Evolutionary conservation across 2,329 filamentous ascomycete species (phyloP).

Genomic region (Ophiosphaerella narmari): DNA sequence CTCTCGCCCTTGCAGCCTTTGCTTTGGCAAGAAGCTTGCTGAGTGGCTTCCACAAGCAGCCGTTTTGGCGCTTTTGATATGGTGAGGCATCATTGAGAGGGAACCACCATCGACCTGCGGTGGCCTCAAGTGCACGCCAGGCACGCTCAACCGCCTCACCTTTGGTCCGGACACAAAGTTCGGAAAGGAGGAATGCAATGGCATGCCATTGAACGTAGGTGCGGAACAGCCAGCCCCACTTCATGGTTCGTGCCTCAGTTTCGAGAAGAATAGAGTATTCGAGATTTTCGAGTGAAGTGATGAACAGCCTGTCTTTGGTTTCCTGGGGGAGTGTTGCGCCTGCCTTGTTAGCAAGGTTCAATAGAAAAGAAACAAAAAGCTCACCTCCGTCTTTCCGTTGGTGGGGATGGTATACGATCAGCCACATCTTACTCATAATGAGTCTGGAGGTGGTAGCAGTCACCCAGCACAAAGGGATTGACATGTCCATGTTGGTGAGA

Average conservation of each 20-base stretch:
- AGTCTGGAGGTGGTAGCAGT: constrained; percentile 70
- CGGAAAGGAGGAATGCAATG: constrained; percentile 64
- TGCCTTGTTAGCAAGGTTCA: background rate
- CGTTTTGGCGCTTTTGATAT: constrained; percentile 42
- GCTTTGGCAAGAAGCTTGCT: constrained; percentile 65
- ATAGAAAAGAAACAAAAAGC: background rate
- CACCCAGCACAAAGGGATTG: constrained; percentile 68
- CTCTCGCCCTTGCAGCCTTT: constrained; percentile 57
- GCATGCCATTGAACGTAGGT: constrained; percentile 71
- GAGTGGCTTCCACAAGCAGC: constrained; percentile 67
- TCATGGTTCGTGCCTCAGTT: constrained; percentile 63
- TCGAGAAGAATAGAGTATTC: constrained; percentile 72
- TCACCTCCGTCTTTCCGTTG: constrained; percentile 61
- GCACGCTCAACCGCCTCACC: constrained; percentile 64
- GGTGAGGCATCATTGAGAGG: constrained; percentile 29
- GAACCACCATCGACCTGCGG: constrained; percentile 50
- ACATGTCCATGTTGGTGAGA: constrained; percentile 57
- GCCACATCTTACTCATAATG: constrained; percentile 77
- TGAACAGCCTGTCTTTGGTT: constrained; percentile 70
- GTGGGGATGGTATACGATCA: constrained; percentile 76
- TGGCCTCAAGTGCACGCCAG: constrained; percentile 61
- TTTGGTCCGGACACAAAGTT: constrained; percentile 61
- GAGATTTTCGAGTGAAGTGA: constrained; percentile 74
- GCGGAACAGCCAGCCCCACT: constrained; percentile 69
- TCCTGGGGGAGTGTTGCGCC: constrained; percentile 62